A percentile compares a stretch with the other conserved stretches of the same genome.
Evolutionary conservation across 345 rosid genomes (phyloP).

Genomic region (Moringa oleifera): DNA sequence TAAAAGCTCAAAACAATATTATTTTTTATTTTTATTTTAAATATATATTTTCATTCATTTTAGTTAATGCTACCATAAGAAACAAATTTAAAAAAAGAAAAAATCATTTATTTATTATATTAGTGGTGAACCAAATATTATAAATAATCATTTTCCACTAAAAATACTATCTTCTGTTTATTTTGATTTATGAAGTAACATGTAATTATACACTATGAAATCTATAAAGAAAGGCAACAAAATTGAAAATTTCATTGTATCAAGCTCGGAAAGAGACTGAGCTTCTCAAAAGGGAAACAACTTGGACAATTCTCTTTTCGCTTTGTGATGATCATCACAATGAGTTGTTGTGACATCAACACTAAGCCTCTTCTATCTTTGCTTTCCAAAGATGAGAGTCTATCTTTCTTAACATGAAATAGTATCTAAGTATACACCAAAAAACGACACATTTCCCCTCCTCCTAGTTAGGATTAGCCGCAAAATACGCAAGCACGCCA

Average conservation of each 20-base stretch:
- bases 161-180: no score
- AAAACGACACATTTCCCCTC: background rate
- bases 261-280: background rate
- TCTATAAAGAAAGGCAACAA: no score
- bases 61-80: no score
- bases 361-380: constrained; percentile 35
- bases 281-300: background rate
- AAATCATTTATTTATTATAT: no score
- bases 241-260: background rate
- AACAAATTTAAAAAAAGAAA: no score
- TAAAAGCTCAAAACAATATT: no score
- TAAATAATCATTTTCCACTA: no score
- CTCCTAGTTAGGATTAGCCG: constrained; percentile 56
- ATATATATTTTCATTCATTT: no score
- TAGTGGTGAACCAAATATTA: no score
- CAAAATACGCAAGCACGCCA: constrained; percentile 86
- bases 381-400: constrained; percentile 48
- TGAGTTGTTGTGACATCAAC: constrained; percentile 15
- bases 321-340: background rate
- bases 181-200: no score
- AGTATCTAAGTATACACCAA: constrained; percentile 10
- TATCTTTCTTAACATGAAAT: background rate
- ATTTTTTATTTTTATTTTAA: no score
- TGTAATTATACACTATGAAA: no score
- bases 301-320: background rate